Base-by-base conservation (phyloP, 257 asterid genomes). In the Forsythia suspensa region DNA sequence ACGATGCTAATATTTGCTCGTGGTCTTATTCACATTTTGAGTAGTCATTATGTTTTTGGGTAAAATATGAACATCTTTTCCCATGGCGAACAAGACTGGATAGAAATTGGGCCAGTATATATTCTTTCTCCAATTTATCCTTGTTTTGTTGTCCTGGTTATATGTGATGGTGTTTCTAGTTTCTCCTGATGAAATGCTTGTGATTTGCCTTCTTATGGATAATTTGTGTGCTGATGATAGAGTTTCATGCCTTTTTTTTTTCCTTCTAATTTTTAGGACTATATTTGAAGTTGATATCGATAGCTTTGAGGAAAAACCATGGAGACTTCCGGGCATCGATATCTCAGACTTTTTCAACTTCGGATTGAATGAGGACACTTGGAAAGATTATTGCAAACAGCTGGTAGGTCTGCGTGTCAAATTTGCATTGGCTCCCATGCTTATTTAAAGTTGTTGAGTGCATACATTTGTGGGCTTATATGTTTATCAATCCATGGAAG, bases 221-320 rank as follows among this genome's bases (percentile, higher is more conserved):
- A 11, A 2, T 34, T 46, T 55, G 5, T 37, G 15, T 73, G 72
- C n/a, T 72, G 71, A 34, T 48, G 37, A 41, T 72, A 21, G 24
- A n/a, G 37, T 63, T 63, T 11, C 38, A 21, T 24, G 8, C 37
- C 36, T 2, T 8, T 6, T 8, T 10, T 51, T 18, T 5, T 55
- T 59, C 11, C 38, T 12, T 67, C 63, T 40, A 51, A 44, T 82
- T 82, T 65, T 80, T 91, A 96, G 99, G 98, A 96, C 98, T 77
- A 89, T 96, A 85, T 96, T 96, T 85, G 99, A 96, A 86, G 98
- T 94, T 88, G 98, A 96, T 82, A 96, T 96, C 77, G 97, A 96
- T 84, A 80, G 92, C 83, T 94, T 96, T 83, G 99, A 96, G 85
- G 99, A 92, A 84, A 96, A 91, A 84, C 96, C 99, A 74, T 96